Evolutionary conservation across 768 basidiomycete species (phyloP), one percentile per base, ranked within the genome.

Genomic region (Lactarius psammicola): DNA sequence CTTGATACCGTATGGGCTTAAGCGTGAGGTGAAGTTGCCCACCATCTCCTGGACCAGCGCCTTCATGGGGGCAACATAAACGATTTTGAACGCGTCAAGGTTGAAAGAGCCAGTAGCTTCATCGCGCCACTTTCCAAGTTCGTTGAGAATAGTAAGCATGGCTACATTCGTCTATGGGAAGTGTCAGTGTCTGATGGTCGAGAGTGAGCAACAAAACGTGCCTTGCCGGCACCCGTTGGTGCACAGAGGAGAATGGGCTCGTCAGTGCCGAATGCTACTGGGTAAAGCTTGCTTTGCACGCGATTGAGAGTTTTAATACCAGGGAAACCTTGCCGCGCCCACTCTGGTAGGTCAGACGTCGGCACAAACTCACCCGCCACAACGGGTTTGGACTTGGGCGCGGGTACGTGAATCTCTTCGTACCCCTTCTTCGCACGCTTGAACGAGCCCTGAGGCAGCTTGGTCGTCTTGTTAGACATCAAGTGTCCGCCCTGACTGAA

Each of bases 61-160:
- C 76, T 99, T 99, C 97, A 99, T 99, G 4, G 96, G 97, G 0
- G 97, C 96, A 59, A 99, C 87, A 75, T 98, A 99, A 70, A 99
- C 87, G 62, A 97, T 90, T 78, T 99, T 99, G 85, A 98, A 97
- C 0, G 90, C 80, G 67, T 92, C 88, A 38, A 95, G 82, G 72
- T 94, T 92, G 72, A 97, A 91, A 11, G 78, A 76, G 42, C 92
- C 92, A 0, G 91, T 90, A 20, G 81, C 81, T 53, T 90, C 88
- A 72, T 95, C 85, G n/a, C 94, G 87, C 75, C 90, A 87, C 72
- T 97, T 96, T 38, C 83, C 79, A 28, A 99, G 84, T 72, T 97
- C 94, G 74, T 94, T 91, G 30, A 99, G 85, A 69, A 99, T 90
- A 0, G 95, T 87, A 13, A 99, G 82, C 86, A 98, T 93, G 36